Evolutionary conservation across 768 basidiomycete genomes (phyloP), one percentile per base, ranked within the genome.

Genomic region (Leucocoprinus leucothites): DNA sequence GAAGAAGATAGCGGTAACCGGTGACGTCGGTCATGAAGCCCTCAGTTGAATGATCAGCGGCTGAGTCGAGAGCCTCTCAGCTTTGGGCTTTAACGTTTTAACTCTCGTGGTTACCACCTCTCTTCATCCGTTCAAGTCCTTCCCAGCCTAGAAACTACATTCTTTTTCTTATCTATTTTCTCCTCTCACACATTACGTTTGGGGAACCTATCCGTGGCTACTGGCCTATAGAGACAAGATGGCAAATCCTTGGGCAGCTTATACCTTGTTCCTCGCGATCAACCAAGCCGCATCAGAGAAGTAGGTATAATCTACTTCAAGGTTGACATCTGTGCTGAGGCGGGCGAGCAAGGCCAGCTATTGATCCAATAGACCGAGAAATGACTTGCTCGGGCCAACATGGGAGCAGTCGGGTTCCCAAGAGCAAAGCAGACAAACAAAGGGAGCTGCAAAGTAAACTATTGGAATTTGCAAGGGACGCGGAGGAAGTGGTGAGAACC

Each of bases 401-500:
- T 11, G 11, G 31, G 31, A 31, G 50, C 11, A n/a, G 40, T 14
- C 16, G n/a, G 28, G n/a, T 4, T 51, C 35, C 28, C 31, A 44
- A n/a, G 8, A 3, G 41, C 36, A 11, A 13, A 7, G 38, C 22
- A 47, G 16, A 18, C 5, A 5, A 11, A 31, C 5, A 31, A 5
- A 31, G 31, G 11, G 5, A 5, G 5, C 31, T 31, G 11, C 31
- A 31, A 21, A 48, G 36, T 9, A 41, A n/a, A 18, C 35, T 38
- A 19, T 46, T 41, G 9, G 53, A 48, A n/a, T 46, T 38, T 31
- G 16, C 31, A 24, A 48, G 38, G 38, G 53, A 41, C 14, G 53
- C 38, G 5, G 46, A 55, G 38, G 53, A 55, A 13, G 41, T 48
- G 26, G 18, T 41, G 46, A 21, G 38, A 21, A 55, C 38, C 18